These are phyloP conservation scores for Nigrograna mackinnonii DNA, from an alignment of 2,329 filamentous ascomycete genomes.

Conservation along the genomic window DNA sequence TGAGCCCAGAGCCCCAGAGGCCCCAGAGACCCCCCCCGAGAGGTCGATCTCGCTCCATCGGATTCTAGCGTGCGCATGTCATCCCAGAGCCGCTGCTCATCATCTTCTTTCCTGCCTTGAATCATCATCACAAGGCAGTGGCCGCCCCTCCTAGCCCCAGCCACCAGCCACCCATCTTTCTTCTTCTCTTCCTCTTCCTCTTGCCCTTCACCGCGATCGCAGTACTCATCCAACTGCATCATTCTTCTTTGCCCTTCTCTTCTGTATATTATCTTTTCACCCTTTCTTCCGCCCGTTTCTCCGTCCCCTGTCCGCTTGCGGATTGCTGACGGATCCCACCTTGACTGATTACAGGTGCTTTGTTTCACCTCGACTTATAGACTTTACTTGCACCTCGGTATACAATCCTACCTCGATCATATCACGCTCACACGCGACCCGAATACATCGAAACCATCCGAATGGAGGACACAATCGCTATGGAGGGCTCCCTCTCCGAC, in stretches of 20 bases:
- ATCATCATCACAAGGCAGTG: neutral
- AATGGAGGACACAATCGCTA: slow-evolving; percentile 5
- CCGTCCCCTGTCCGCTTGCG: slow-evolving; percentile 10
- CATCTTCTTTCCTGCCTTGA: too few species aligned
- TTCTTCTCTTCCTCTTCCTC: neutral
- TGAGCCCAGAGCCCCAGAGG: too few species aligned
- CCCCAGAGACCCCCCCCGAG: too few species aligned
- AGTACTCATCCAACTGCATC: too few species aligned
- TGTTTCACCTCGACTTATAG: slow-evolving; percentile 14
- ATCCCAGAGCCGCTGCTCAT: too few species aligned
- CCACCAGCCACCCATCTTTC: too few species aligned
- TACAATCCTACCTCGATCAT: slow-evolving; percentile 4
- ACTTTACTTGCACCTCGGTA: slow-evolving; percentile 2
- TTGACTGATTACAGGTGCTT: slow-evolving; percentile 8
- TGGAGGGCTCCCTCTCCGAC: slow-evolving; percentile 34
- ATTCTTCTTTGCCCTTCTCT: slow-evolving; percentile 12
- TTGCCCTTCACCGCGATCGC: neutral
- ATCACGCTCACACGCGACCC: slow-evolving; percentile 5
- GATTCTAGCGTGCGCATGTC: too few species aligned
- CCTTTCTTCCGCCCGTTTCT: slow-evolving; percentile 14
- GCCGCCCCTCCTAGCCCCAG: slow-evolving; percentile 6
- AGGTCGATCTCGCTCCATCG: too few species aligned
- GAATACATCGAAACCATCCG: slow-evolving; percentile 1
- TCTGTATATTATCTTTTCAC: slow-evolving; percentile 14
- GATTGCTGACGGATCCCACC: slow-evolving; percentile 4